Conservation (phyloP, 441 rosid species). For the Croton setiger region DNA sequence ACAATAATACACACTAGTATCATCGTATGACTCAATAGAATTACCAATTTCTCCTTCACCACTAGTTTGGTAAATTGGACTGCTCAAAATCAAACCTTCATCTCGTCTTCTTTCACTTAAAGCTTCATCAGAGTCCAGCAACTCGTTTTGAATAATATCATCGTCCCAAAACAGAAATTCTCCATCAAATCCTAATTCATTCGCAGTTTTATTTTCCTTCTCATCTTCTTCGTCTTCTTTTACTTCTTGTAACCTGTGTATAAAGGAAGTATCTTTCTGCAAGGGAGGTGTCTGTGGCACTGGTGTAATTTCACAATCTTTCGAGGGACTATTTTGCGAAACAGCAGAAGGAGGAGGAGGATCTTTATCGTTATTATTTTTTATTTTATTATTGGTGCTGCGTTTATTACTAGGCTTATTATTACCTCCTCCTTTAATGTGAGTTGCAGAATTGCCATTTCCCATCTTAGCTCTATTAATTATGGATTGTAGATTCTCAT, state of each 20-base stretch:
- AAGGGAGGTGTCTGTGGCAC: slow-evolving; percentile 14
- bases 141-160: slow-evolving; percentile 28
- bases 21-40: slow-evolving; percentile 3
- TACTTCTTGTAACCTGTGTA: background rate
- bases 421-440: slow-evolving; percentile 18
- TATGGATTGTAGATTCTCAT: background rate
- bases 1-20: slow-evolving; percentile 18
- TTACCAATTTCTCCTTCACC: slow-evolving; percentile 7
- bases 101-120: slow-evolving; percentile 9
- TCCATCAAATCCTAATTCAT: slow-evolving; percentile 16
- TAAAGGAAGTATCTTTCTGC: slow-evolving; percentile 23
- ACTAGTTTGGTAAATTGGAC: background rate
- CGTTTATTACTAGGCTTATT: slow-evolving; percentile 29
- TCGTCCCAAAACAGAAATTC: slow-evolving; percentile 24
- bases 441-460: background rate
- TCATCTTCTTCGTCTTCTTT: slow-evolving; percentile 22
- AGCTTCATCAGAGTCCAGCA: slow-evolving; percentile 11
- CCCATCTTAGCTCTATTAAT: slow-evolving; percentile 18
- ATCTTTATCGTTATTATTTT: background rate
- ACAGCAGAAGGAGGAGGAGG: slow-evolving; percentile 6
- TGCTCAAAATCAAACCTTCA: background rate
- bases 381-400: background rate
- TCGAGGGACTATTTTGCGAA: background rate
- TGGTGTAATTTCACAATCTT: background rate
- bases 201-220: slow-evolving; percentile 7